Evolutionary conservation across 2,329 filamentous ascomycete genomes (phyloP), one percentile per base, ranked within the genome.

Genomic region (Epichloe brachyelytri): DNA sequence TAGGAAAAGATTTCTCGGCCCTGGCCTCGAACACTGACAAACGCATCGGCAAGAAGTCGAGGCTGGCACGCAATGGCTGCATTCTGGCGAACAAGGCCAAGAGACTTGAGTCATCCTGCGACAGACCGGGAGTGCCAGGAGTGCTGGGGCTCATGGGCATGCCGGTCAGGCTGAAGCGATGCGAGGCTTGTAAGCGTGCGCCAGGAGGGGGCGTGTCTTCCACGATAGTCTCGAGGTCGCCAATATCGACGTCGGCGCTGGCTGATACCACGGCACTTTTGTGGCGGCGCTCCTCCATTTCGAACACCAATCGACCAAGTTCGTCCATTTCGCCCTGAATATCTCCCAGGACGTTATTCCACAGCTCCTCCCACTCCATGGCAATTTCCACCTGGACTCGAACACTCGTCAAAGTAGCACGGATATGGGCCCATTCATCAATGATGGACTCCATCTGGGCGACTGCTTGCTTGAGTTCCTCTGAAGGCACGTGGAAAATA

Each of bases 321-420:
- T 85, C 83, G 56, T 93, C 86, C 68, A 81, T 83, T 68, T 98
- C 93, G 55, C 84, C 82, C 49, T 90, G 87, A 54, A 97, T 95
- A 64, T 97, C 91, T 43, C 90, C 91, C 3, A 98, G 74, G 3
- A 97, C 91, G 56, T 79, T 88, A 59, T 88, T 88, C 91, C 93
- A 97, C 37, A 98, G 75, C 68, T 97, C 90, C 66, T 96, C 90
- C 91, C 91, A 98, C 63, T 98, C 93, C 89, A 97, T 95, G 45
- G 93, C 93, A 53, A 95, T 82, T 67, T 97, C 93, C 17, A 98
- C 91, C 63, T 97, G 91, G 46, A 79, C 79, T 64, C 95, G 95
- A 51, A 95, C 85, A 26, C 71, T 83, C 56, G 85, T 85, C 48
- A 98, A 71, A 1, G 85, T 84, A 41, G 73, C 75, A 60, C 88